phyloP scores from a whole-genome alignment of 805 yeast genomes.

The Suhomyces canberraensis region DNA sequence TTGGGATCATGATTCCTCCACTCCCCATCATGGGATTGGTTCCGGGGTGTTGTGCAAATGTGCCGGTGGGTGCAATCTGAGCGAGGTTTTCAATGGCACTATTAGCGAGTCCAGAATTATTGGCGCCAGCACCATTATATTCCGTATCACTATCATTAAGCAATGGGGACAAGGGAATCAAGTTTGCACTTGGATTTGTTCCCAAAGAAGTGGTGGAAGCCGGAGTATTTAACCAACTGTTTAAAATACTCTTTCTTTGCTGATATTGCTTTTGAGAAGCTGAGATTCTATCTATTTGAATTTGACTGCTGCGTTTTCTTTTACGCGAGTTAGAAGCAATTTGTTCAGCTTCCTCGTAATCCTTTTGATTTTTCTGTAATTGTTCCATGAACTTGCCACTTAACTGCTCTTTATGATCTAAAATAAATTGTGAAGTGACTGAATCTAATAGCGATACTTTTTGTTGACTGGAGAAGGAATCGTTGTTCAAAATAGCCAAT shows the following conservation, averaged over 20 bases:
- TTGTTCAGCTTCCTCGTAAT: not conserved
- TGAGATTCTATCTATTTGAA: not conserved
- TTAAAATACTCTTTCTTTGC: slow-evolving; percentile 4
- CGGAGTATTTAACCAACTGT: slow-evolving; percentile 4
- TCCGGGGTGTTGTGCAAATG: not conserved
- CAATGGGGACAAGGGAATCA: slow-evolving; percentile 30
- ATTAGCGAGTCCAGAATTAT: not conserved
- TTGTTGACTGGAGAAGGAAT: slow-evolving; percentile 5
- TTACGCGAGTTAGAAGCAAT: not conserved
- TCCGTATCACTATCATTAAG: slow-evolving; percentile 26
- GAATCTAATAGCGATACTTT: slow-evolving; percentile 10
- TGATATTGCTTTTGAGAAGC: slow-evolving; percentile 3
- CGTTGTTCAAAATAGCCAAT: slow-evolving; percentile 6
- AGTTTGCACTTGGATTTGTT: slow-evolving; percentile 11
- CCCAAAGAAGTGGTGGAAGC: not conserved
- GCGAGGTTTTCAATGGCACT: slow-evolving; percentile 2
- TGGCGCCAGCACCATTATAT: slow-evolving; percentile 1
- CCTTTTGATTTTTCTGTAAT: slow-evolving; percentile 4
- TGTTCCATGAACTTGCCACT: slow-evolving; percentile 9
- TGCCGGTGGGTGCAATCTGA: slow-evolving; percentile 1
- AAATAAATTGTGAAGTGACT: slow-evolving; percentile 10
- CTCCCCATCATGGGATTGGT: not conserved
- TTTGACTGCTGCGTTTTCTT: not conserved
- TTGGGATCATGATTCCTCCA: slow-evolving; percentile 13
- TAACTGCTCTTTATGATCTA: slow-evolving; percentile 11